Conservation (phyloP, 305 asterid genomes). For the Euphrasia arctica region DNA sequence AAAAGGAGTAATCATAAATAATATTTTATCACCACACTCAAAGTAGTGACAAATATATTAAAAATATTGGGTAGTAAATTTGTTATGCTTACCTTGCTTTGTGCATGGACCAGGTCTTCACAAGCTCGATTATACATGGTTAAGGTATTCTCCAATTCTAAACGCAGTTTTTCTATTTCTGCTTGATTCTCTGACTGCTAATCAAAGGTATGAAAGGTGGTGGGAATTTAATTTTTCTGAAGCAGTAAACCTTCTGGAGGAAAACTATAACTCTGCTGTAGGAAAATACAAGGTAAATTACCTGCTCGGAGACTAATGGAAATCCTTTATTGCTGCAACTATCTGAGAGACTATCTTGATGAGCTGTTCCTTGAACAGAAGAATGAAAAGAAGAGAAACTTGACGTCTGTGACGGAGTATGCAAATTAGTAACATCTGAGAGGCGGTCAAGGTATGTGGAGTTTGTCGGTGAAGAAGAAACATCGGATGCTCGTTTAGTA, state of each 20-base stretch:
- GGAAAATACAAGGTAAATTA: slow-evolving; percentile 24
- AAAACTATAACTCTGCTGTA: slow-evolving; percentile 17
- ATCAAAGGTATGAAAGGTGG: slow-evolving; percentile 21
- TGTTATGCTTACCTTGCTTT: slow-evolving; percentile 49
- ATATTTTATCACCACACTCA: slow-evolving; percentile 13
- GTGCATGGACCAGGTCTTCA: slow-evolving; percentile 60
- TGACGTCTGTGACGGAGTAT: slow-evolving; percentile 33
- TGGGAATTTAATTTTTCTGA: slow-evolving; percentile 21
- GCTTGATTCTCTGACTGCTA: slow-evolving; percentile 51
- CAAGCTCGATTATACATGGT: slow-evolving; percentile 69
- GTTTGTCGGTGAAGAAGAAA: slow-evolving; percentile 42
- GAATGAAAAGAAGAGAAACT: slow-evolving; percentile 25
- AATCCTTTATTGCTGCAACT: slow-evolving; percentile 27
- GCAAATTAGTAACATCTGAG: slow-evolving; percentile 34
- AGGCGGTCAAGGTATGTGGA: slow-evolving; percentile 34
- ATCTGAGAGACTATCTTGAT: slow-evolving; percentile 33
- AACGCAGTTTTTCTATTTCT: slow-evolving; percentile 58
- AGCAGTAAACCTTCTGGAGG: slow-evolving; percentile 13
- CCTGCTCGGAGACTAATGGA: slow-evolving; percentile 47
- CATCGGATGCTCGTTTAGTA: slow-evolving; percentile 31
- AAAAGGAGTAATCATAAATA: slow-evolving; percentile 12
- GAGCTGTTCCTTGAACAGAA: slow-evolving; percentile 24
- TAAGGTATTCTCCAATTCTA: slow-evolving; percentile 56
- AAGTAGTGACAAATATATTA: not conserved
- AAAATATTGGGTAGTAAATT: slow-evolving; percentile 5